Evolutionary conservation across 768 basidiomycete genomes (phyloP).

Genomic region (Leccinum ochraceum): DNA sequence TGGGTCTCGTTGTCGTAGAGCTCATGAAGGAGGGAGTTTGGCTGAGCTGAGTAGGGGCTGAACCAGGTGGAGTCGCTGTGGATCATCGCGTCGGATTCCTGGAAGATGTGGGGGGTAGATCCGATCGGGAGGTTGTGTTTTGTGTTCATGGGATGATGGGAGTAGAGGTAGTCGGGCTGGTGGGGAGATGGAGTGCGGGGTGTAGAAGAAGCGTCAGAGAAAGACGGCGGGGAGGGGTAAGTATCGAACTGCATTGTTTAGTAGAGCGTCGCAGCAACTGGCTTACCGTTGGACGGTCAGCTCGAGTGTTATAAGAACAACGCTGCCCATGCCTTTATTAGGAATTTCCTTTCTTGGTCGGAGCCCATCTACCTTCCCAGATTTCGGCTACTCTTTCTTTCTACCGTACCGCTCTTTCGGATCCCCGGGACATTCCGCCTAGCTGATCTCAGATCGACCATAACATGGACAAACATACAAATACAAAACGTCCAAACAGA

Average conservation of each 20-base stretch:
- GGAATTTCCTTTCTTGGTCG: constrained; percentile 27
- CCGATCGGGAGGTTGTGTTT: constrained; percentile 41
- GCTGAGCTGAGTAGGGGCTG: constrained; percentile 31
- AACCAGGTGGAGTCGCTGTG: constrained; percentile 41
- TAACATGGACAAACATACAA: constrained; percentile 12
- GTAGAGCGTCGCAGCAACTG: constrained; percentile 26
- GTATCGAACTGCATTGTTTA: constrained; percentile 56
- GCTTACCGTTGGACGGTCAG: constrained; percentile 10
- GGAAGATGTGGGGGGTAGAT: constrained; percentile 54
- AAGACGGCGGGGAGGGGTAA: constrained; percentile 50
- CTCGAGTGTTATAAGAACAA: constrained; percentile 36
- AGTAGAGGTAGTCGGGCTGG: constrained; percentile 36
- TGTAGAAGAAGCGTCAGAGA: constrained; percentile 65
- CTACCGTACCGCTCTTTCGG: constrained; percentile 36
- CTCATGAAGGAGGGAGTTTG: constrained; percentile 65
- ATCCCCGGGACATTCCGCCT: constrained; percentile 34
- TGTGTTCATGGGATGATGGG: constrained; percentile 29
- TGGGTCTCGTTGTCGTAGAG: constrained; percentile 64
- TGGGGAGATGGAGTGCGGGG: constrained; percentile 76
- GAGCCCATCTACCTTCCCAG: constrained; percentile 34
- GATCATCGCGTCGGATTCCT: constrained; percentile 39
- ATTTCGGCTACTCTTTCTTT: constrained; percentile 41
- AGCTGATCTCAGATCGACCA: constrained; percentile 31
- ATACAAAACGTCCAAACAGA: constrained; percentile 19
- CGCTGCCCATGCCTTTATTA: constrained; percentile 25